Evolutionary conservation across 169 alveolate species (phyloP), one percentile per base, ranked within the genome.

Genomic region (Besnoitia besnoiti): DNA sequence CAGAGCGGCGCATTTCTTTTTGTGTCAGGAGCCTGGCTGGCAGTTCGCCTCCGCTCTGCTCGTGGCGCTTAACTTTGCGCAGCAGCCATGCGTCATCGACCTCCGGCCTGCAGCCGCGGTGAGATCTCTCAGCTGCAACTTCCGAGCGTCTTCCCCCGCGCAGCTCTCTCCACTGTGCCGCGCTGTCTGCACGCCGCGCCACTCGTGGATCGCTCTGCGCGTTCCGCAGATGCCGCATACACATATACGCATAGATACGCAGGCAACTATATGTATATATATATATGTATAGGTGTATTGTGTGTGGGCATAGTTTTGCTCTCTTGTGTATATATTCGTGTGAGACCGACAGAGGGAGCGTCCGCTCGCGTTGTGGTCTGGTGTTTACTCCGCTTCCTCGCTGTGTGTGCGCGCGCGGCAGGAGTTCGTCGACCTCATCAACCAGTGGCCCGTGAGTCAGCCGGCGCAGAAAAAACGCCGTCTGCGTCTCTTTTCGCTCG

Each of bases 361-460:
- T 8, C 33, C 12, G 7, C 19, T 62, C 79, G 7, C 19, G 44
- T 8, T n/a, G n/a, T n/a, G n/a, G n/a, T n/a, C n/a, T 39, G 44
- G 55, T 77, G n/a, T 39, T 27, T 77, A 19, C 33, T 10, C 59
- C 33, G 8, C 50, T 39, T 39, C 85, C 33, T 75, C 35, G 8
- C 40, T 77, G 37, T 40, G 40, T 77, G 33, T 77, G 61, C 59
- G 37, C 21, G n/a, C 21, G n/a, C 40, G 3, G 37, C 92, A 91
- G 94, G 90, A 91, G 35, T 91, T 91, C 85, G 94, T 91, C 33
- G 90, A 91, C 75, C 75, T 91, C 47, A 91, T 91, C 37, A 84
- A 91, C 61, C 59, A 47, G 44, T 91, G 94, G 94, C 92, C 94
- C 5, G 94, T 91, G 33, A 51, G 94, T 55, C 47, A 19, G 33